These are phyloP conservation scores for Lactifluus hygrophoroides DNA, from an alignment of 768 basidiomycete species.

Conservation along the genomic window DNA sequence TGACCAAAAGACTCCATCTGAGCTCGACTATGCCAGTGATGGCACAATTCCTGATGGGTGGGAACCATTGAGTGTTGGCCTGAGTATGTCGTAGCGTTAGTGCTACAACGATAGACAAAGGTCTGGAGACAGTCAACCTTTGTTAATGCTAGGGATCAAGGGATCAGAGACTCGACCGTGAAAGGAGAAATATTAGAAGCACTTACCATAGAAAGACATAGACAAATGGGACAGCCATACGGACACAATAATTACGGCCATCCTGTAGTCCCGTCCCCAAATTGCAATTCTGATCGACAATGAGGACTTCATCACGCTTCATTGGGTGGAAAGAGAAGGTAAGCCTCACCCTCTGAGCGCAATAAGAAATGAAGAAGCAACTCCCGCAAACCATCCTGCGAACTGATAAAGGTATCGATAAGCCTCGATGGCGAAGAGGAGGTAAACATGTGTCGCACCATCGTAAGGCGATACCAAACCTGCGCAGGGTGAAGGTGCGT, in stretches of 20 bases:
- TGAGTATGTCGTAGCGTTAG: background rate
- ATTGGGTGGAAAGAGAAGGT: background rate
- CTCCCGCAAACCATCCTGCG: conserved; percentile 1
- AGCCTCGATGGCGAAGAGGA: background rate
- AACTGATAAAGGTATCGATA: background rate
- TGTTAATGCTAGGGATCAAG: background rate
- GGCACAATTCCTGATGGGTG: background rate
- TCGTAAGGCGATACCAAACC: conserved; percentile 8
- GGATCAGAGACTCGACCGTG: background rate
- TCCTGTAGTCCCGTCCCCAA: conserved; percentile 7
- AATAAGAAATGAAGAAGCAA: conserved; percentile 13
- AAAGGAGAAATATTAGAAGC: background rate
- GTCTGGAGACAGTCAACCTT: background rate
- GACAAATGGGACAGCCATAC: background rate
- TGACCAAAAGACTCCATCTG: conserved; percentile 13
- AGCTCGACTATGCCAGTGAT: background rate
- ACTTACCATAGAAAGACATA: background rate
- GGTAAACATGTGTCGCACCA: background rate
- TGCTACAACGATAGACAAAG: background rate
- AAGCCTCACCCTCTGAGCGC: conserved; percentile 13
- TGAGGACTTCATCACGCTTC: background rate
- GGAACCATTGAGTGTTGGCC: conserved; percentile 2
- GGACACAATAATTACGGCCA: background rate
- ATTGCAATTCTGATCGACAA: conserved; percentile 11
- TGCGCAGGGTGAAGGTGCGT: background rate